Evolutionary conservation across 2,329 filamentous ascomycete species (phyloP), one percentile per base, ranked within the genome.

Genomic region (Penicillium frequentans): DNA sequence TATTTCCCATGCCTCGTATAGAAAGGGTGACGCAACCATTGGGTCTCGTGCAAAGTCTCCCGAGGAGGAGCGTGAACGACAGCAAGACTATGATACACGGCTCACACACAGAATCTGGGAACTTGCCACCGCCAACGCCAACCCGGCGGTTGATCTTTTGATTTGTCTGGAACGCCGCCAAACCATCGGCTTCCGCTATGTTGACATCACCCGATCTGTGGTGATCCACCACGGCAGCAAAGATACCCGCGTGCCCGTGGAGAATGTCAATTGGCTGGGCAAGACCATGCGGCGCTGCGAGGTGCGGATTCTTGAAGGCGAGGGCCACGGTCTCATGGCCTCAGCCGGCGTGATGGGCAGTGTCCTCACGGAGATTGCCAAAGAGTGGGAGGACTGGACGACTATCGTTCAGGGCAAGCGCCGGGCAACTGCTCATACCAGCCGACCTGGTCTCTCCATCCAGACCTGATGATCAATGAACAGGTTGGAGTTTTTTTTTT

Each of bases 251-350:
- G 95, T 99, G 1, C 95, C 95, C 0, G 89, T 96, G 14, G 95
- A 96, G 56, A 99, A 99, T 68, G 91, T 97, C 23, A 85, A 89
- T 63, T 99, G 95, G 95, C 82, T 99, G 8, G 93, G 92, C 57
- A 93, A 93, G 75, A 90, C 90, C 43, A 98, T 99, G 93, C 86
- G 90, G 29, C 83, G 90, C 48, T 98, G 93, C 73, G 95, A 98
- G 73, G 91, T 99, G 14, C 82, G 93, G 5, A 86, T 98, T 5
- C 81, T 99, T 3, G 90, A 96, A 64, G 91, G 90, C 6, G 93
- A 99, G 73, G 91, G 93, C 3, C 95, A 99, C 70, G 93, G 95
- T 0, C 79, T 99, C 24, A 99, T 99, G 95, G 95, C 95, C 1
- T 96, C 89, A 64, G 93, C 95, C 0, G 81, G 82, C 14, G 93